Evolutionary conservation across 371 early-diverging fungal species (phyloP).

Genomic region (Mortierella sp.): DNA sequence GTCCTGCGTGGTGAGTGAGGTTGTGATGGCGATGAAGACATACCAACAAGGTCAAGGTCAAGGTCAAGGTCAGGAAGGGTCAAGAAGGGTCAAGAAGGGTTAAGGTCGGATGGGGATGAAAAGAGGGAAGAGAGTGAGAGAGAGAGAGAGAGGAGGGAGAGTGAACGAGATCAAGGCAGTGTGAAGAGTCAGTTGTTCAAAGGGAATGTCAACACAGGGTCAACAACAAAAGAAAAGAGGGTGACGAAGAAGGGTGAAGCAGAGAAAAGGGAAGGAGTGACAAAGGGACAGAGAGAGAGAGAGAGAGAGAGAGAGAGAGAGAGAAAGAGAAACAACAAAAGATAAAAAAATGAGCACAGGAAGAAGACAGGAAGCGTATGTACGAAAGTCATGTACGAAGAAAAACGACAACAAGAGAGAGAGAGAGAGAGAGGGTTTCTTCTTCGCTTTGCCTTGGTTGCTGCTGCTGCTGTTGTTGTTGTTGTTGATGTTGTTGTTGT

Average conservation of each 20-base stretch:
- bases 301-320: neutral
- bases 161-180: neutral
- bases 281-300: neutral
- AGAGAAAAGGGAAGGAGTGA: neutral
- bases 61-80: neutral
- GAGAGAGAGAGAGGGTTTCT: neutral
- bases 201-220: neutral
- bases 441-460: no score
- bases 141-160: neutral
- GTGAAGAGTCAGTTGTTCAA: neutral
- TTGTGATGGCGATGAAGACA: neutral
- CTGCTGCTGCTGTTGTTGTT: no score
- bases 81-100: no score
- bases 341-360: neutral
- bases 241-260: neutral
- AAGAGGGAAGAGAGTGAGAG: neutral
- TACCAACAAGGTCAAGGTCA: neutral
- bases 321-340: neutral
- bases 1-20: neutral
- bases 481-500: no score
- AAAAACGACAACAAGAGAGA: neutral
- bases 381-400: neutral
- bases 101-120: neutral
- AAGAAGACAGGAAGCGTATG: neutral
- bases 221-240: neutral